Evolutionary conservation across 2,329 filamentous ascomycete species (phyloP).

Genomic region (Clonostachys rhizophaga): DNA sequence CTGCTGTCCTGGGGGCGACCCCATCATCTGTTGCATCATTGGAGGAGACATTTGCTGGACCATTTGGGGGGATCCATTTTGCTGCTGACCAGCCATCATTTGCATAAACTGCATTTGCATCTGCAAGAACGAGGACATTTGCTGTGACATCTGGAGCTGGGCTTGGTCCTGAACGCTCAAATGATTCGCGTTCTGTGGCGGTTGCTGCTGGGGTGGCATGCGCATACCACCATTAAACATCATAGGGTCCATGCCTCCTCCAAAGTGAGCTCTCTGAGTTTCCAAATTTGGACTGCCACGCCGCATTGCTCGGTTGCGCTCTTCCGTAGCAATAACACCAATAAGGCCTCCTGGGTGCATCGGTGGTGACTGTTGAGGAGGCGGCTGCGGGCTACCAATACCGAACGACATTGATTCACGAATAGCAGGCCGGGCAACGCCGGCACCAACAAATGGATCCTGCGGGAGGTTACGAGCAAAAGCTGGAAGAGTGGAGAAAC

Average conservation of each 20-base stretch:
- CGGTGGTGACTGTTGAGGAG: conserved; percentile 21
- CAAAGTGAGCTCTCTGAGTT: conserved; percentile 30
- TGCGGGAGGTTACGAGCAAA: conserved; percentile 80
- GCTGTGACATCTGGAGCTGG: conserved; percentile 75
- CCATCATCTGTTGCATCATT: conserved; percentile 9
- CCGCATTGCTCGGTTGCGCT: conserved; percentile 71
- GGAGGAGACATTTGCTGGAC: conserved; percentile 11
- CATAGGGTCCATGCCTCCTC: conserved; percentile 40
- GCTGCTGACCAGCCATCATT: conserved; percentile 53
- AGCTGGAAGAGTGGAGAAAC: conserved; percentile 57
- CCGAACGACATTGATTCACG: conserved; percentile 72
- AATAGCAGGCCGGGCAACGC: conserved; percentile 66
- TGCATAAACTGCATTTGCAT: conserved; percentile 96
- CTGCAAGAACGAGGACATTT: conserved; percentile 85
- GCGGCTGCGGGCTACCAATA: conserved; percentile 41
- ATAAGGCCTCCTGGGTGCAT: conserved; percentile 74
- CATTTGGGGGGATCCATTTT: conserved; percentile 24
- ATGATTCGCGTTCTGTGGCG: conserved; percentile 25
- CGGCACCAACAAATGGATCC: conserved; percentile 79
- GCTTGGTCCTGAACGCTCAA: conserved; percentile 63
- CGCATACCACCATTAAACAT: conserved; percentile 27
- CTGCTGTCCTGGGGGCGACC: conserved; percentile 10
- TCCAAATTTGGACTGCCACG: conserved; percentile 73
- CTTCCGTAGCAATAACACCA: conserved; percentile 82
- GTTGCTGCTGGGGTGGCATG: conserved; percentile 22